A percentile compares a stretch with the other conserved stretches of the same genome.
These are phyloP conservation scores for Cercospora beticola DNA, from an alignment of 2,329 filamentous ascomycete genomes.

Conservation along the genomic window DNA sequence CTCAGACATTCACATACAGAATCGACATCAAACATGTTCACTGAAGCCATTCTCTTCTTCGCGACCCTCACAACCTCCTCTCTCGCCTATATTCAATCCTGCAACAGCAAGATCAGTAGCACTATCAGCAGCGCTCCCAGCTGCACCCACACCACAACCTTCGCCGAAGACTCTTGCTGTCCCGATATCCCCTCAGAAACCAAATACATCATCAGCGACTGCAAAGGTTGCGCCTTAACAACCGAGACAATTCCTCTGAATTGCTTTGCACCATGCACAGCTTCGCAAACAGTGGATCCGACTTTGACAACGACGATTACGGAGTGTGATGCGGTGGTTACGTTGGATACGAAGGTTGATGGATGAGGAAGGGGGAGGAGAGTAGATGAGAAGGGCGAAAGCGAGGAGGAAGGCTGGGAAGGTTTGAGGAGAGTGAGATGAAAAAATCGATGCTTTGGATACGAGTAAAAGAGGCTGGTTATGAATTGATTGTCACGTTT, in stretches of 20 bases:
- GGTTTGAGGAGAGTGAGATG: too few species aligned
- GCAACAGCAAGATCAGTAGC: not conserved
- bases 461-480: too few species aligned
- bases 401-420: not conserved
- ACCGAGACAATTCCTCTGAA: slow-evolving; percentile 7
- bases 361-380: not conserved
- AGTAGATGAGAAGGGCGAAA: not conserved
- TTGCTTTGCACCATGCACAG: slow-evolving; percentile 16
- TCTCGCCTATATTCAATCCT: not conserved
- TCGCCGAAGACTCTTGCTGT: slow-evolving; percentile 10
- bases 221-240: slow-evolving; percentile 2
- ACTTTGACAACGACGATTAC: slow-evolving; percentile 8
- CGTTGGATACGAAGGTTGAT: not conserved
- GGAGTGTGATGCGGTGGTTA: slow-evolving; percentile 8
- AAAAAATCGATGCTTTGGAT: too few species aligned
- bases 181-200: slow-evolving; percentile 11
- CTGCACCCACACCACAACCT: slow-evolving; percentile 14
- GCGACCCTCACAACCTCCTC: not conserved
- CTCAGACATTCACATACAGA: too few species aligned
- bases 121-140: not conserved
- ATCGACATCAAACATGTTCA: not conserved
- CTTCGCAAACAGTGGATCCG: slow-evolving; percentile 1
- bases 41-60: not conserved
- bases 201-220: slow-evolving; percentile 5
- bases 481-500: too few species aligned